A percentile compares a stretch with the other conserved stretches of the same genome.
phyloP scores from a whole-genome alignment of 2,329 filamentous ascomycete species.

The Mariannaea elegans region DNA sequence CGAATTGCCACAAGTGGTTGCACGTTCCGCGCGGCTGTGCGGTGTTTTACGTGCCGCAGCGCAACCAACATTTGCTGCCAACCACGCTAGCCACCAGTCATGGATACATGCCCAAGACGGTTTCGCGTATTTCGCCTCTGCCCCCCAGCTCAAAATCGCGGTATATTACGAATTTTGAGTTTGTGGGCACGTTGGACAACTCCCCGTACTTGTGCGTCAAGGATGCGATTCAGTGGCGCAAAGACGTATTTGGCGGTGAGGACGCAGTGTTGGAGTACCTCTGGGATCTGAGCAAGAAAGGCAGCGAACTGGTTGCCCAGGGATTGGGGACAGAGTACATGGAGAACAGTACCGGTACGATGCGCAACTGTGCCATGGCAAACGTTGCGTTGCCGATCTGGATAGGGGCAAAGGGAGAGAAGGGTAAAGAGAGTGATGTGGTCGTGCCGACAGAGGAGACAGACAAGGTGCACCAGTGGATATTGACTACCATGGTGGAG shows the following conservation, averaged over 20 bases:
- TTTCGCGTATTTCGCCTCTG: conserved; percentile 49
- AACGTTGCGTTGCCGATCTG: conserved; percentile 78
- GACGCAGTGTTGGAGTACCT: conserved; percentile 72
- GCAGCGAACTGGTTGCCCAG: conserved; percentile 66
- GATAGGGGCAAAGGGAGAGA: conserved; percentile 36
- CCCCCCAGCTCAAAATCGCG: conserved; percentile 58
- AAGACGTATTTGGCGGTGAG: conserved; percentile 77
- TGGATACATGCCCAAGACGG: conserved; percentile 68
- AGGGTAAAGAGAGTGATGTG: conserved; percentile 40
- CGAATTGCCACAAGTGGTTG: conserved; percentile 93
- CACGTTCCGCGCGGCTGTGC: conserved; percentile 82
- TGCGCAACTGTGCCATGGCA: conserved; percentile 74
- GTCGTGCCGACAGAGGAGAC: conserved; percentile 45
- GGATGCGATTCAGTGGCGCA: conserved; percentile 76
- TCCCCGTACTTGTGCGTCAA: conserved; percentile 76
- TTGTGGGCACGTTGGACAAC: conserved; percentile 78
- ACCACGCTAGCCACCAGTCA: conserved; percentile 83
- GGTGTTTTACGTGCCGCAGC: conserved; percentile 78
- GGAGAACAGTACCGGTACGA: conserved; percentile 68
- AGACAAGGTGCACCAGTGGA: conserved; percentile 62
- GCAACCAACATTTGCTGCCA: conserved; percentile 79
- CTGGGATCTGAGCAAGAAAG: conserved; percentile 68
- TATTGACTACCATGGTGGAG: conserved; percentile 60
- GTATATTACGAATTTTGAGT: conserved; percentile 79
- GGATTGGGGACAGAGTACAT: conserved; percentile 76